A percentile compares a stretch with the other conserved stretches of the same genome.
phyloP scores from a whole-genome alignment of 2,329 filamentous ascomycete species.

The Beauveria varroae region DNA sequence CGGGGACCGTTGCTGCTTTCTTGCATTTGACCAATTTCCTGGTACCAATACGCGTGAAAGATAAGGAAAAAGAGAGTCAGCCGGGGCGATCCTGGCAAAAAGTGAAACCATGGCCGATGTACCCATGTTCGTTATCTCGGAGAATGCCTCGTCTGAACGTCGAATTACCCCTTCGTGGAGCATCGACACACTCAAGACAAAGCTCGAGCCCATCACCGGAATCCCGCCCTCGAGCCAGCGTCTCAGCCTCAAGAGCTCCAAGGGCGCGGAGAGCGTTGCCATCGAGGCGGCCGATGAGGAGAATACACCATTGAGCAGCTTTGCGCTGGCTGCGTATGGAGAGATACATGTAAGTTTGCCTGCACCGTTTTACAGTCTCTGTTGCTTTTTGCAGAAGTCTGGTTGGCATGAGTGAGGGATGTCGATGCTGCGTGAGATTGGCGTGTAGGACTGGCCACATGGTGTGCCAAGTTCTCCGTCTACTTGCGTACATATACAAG shows the following conservation, averaged over 20 bases:
- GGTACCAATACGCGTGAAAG: too few relatives aligned
- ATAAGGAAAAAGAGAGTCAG: background rate
- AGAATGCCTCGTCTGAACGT: conserved; percentile 75
- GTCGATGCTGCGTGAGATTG: too few relatives aligned
- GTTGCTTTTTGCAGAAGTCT: background rate
- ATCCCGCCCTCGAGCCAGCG: conserved; percentile 74
- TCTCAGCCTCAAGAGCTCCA: conserved; percentile 61
- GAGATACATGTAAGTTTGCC: conserved; percentile 65
- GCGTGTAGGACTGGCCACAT: background rate
- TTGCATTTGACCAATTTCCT: too few relatives aligned
- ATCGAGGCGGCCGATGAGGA: conserved; percentile 71
- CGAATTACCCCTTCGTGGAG: conserved; percentile 91
- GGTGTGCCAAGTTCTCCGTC: background rate
- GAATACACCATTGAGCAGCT: conserved; percentile 52
- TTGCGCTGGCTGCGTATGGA: conserved; percentile 64
- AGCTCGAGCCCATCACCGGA: conserved; percentile 88
- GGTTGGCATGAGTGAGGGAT: background rate
- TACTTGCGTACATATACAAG: background rate
- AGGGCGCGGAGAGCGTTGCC: conserved; percentile 49
- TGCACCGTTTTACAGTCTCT: background rate
- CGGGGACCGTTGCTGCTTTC: too few relatives aligned
- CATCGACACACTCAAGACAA: conserved; percentile 72
- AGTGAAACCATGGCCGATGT: conserved; percentile 56
- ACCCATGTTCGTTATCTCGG: conserved; percentile 66
- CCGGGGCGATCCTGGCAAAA: background rate